Base-by-base conservation (phyloP, 306 rosid genomes). In the Casuarina glauca region DNA sequence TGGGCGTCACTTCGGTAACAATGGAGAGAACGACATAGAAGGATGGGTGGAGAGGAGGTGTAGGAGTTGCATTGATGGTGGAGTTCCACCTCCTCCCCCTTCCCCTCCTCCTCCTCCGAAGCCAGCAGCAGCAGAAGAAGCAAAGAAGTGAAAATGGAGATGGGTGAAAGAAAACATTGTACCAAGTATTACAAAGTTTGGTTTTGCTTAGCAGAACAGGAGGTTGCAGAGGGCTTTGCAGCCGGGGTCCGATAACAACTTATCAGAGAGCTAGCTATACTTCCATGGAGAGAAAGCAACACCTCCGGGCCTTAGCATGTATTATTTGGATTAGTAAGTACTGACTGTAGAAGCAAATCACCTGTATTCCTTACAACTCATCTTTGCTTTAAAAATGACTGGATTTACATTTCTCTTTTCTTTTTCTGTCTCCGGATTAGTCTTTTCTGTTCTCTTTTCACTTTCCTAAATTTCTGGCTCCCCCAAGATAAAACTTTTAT, bases 41-140 rank as follows among this genome's bases (percentile, higher is more conserved):
- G 95, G 98, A 39, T 93, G 98, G 97, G 86, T 93, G 50, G 96
- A 91, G 74, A 90, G 74, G 73, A 88, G 55, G 83, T 93, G 98
- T 48, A 84, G 89, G 82, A 93, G 96, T 74, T 93, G 98, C 84
- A 86, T 93, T 68, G 97, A 91, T 72, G 91, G 82, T 3, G 93
- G 93, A 12, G 75, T 83, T n/a, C 86, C 75, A 43, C 32, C 32
- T 26, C 32, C 32, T 26, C 32, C 86, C 66, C 43, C 63, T 26
- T 1, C 86, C 66, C 43, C 63, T 60, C 48, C 87, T 1, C 43
- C 16, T 13, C 19, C 41, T 0, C 70, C 43, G 36, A 41, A n/a
- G 42, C 58, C 74, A 26, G 32, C 32, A 72, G 75, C 74, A 20
- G 82, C 45, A 52, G 82, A 73, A 54, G 87, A 82, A 57, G 87